A percentile compares a stretch with the other conserved stretches of the same genome.
Evolutionary conservation across 352 stramenopile genomes (phyloP).

Genomic region (Globisporangium camurandrum): DNA sequence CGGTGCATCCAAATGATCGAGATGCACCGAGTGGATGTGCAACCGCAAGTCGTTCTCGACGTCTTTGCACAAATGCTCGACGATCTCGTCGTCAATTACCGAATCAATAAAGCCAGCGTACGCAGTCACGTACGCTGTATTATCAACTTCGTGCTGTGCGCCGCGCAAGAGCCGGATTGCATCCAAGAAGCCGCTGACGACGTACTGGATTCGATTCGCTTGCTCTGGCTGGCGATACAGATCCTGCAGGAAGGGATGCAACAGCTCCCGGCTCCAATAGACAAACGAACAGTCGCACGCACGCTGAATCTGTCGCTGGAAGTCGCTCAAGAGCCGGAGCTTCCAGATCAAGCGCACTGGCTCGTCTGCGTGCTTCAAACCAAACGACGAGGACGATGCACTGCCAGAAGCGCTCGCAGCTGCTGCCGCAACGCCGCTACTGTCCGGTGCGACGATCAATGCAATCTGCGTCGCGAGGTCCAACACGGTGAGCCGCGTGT

Average conservation of each 20-base stretch:
- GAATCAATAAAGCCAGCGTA: slow-evolving; percentile 78
- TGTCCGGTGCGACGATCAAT: slow-evolving; percentile 49
- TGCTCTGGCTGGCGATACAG: slow-evolving; percentile 79
- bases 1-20: slow-evolving; percentile 80
- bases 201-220: slow-evolving; percentile 78
- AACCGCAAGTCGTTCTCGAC: slow-evolving; percentile 92
- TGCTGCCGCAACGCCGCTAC: slow-evolving; percentile 12
- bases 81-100: slow-evolving; percentile 82
- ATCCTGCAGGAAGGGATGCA: slow-evolving; percentile 80
- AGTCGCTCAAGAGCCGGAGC: slow-evolving; percentile 80
- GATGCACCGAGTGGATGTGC: slow-evolving; percentile 83
- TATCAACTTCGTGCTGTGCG: slow-evolving; percentile 71
- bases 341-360: slow-evolving; percentile 81
- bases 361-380: slow-evolving; percentile 60
- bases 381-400: slow-evolving; percentile 28
- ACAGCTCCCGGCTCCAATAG: slow-evolving; percentile 89
- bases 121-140: slow-evolving; percentile 52
- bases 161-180: slow-evolving; percentile 65
- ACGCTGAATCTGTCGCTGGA: slow-evolving; percentile 78
- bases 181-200: slow-evolving; percentile 74
- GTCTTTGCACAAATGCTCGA: slow-evolving; percentile 86
- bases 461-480: slow-evolving; percentile 77
- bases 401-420: slow-evolving; percentile 34
- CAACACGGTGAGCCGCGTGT: slow-evolving; percentile 74
- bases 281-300: slow-evolving; percentile 91